Conservation (phyloP, 1,284 basidiomycete genomes). For the Ustilago vetiveriae region DNA sequence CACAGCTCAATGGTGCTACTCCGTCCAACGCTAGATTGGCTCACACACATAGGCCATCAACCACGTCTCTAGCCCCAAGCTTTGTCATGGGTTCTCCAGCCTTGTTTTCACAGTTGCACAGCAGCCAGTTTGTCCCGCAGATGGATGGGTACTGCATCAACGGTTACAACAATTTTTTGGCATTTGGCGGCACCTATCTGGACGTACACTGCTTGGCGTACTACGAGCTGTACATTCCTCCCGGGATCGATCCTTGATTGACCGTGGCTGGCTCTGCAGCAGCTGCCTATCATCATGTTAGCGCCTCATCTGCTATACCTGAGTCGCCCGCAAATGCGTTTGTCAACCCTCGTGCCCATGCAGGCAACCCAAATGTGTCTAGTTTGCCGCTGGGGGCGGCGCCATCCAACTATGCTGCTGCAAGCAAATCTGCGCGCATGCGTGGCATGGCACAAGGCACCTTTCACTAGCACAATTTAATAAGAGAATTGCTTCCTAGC, state of each 20-base stretch:
- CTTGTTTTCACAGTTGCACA: constrained; percentile 25
- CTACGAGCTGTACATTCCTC: constrained; percentile 24
- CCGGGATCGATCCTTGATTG: constrained; percentile 16
- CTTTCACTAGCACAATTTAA: too few relatives aligned
- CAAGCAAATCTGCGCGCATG: constrained; percentile 21
- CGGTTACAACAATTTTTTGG: constrained; percentile 1
- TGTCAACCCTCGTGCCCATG: constrained; percentile 4
- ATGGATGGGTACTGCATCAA: not conserved
- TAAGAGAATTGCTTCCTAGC: too few relatives aligned
- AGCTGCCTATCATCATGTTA: constrained; percentile 14
- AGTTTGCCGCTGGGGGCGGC: constrained; percentile 27
- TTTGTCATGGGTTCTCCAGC: constrained; percentile 28
- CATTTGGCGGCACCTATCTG: constrained; percentile 20
- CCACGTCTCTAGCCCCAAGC: constrained; percentile 26
- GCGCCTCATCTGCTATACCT: constrained; percentile 2
- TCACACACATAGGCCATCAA: constrained; percentile 24
- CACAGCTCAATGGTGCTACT: constrained; percentile 4
- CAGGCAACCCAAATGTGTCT: constrained; percentile 2
- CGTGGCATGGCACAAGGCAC: constrained; percentile 7
- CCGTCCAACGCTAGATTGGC: constrained; percentile 15
- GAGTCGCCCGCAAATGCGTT: not conserved
- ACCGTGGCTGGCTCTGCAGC: constrained; percentile 21
- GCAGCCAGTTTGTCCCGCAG: constrained; percentile 13
- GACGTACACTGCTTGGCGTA: constrained; percentile 30
- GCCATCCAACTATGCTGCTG: constrained; percentile 17